Base-by-base conservation (phyloP, 306 rosid genomes). In the Vicia sativa region DNA sequence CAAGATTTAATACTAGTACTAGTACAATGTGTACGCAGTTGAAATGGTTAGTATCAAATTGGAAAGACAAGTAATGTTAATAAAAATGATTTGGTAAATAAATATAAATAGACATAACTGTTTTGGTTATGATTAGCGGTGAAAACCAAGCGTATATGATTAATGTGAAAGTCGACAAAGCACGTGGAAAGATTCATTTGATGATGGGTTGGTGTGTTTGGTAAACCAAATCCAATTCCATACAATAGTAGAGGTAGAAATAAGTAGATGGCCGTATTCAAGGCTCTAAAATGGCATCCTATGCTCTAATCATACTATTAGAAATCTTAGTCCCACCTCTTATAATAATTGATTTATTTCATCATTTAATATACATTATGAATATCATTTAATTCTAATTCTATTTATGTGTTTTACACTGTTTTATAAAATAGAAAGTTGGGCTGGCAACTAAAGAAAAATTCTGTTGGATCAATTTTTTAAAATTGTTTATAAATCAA, bases 181-280 rank as follows among this genome's bases (percentile, higher is more conserved):
- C 97, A 89, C 87, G 83, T 91, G 97, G 73, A 72, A 84, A 83
- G 93, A 85, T 87, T 84, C 87, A 91, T 77, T 77, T 21, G 81
- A 79, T 65, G 78, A 83, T 71, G 77, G 79, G 80, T 79, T 74
- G 82, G 77, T 80, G 72, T 84, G 73, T 84, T 86, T 85, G 84
- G 90, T 75, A 62, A 86, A 56, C 81, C 78, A 82, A 86, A 82
- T 77, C 84, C 76, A 76, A 76, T 72, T 71, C 62, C 25, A 11
- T 56, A 11, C 15, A 55, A 44, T 13, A 5, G 34, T 37, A 19
- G 9, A 34, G 65, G 48, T 12, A 62, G 25, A 68, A 39, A 42
- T 46, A 75, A 56, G 87, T 75, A 73, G 90, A 50, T 84, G 72
- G 66, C 78, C 73, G 62, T 81, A 83, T 72, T 82, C 31, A 86